phyloP scores from a whole-genome alignment of 1,284 basidiomycete species.

The Ceratobasidium sp. region DNA sequence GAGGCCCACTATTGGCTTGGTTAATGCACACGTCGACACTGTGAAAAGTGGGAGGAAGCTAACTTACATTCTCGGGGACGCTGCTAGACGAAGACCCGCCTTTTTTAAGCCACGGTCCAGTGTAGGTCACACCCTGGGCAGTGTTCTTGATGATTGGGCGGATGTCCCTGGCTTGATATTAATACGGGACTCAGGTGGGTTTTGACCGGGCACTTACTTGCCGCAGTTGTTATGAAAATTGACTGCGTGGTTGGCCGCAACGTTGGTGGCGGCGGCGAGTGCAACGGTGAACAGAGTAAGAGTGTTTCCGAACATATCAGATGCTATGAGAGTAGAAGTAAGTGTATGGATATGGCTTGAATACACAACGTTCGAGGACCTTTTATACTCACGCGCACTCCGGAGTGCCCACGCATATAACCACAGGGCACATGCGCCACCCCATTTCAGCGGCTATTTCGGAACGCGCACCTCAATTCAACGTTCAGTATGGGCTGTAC shows the following conservation, averaged over 20 bases:
- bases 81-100: constrained; percentile 17
- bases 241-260: constrained; percentile 10
- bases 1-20: not conserved
- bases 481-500: too few relatives aligned
- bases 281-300: not conserved
- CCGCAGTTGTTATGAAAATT: constrained; percentile 29
- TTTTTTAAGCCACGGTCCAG: not conserved
- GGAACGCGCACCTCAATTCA: too few relatives aligned
- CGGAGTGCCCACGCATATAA: too few relatives aligned
- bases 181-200: not conserved
- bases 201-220: not conserved
- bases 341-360: too few relatives aligned
- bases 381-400: too few relatives aligned
- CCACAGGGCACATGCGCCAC: too few relatives aligned
- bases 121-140: constrained; percentile 29
- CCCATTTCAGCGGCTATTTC: too few relatives aligned
- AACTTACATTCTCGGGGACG: not conserved
- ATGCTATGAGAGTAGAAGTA: not conserved
- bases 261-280: constrained; percentile 6
- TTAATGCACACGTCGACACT: too few relatives aligned
- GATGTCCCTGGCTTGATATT: not conserved
- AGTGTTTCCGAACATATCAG: constrained; percentile 9
- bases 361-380: too few relatives aligned
- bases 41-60: too few relatives aligned
- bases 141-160: constrained; percentile 29